Evolutionary conservation across 1,139 yeast genomes (phyloP).

Genomic region (Blastobotrys persicus): DNA sequence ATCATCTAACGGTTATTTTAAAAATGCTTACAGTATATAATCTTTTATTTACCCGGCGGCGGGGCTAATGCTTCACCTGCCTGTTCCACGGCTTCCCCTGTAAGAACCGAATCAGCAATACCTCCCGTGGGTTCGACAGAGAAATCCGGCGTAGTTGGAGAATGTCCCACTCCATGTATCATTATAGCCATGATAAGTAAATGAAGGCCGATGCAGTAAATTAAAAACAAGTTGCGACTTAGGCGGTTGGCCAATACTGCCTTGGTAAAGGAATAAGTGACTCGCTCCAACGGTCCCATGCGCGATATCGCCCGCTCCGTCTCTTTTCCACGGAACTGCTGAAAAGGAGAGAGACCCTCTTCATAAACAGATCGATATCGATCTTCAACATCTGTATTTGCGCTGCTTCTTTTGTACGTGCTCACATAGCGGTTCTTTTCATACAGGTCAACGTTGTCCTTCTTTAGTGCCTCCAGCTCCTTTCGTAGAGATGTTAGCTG

Average conservation of each 20-base stretch:
- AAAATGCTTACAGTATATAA: too few relatives aligned
- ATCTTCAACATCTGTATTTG: slow-evolving; percentile 47
- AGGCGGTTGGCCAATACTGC: slow-evolving; percentile 70
- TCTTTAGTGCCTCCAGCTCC: slow-evolving; percentile 61
- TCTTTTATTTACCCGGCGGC: neutral
- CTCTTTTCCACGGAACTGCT: slow-evolving; percentile 75
- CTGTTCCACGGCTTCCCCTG: neutral
- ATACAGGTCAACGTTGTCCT: slow-evolving; percentile 74
- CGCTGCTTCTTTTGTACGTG: slow-evolving; percentile 24
- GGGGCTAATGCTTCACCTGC: neutral
- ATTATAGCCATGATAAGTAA: slow-evolving; percentile 61
- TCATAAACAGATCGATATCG: slow-evolving; percentile 67
- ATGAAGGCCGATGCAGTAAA: slow-evolving; percentile 75
- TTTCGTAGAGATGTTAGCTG: slow-evolving; percentile 59
- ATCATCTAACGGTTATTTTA: too few relatives aligned
- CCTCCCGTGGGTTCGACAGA: neutral
- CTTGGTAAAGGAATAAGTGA: slow-evolving; percentile 72
- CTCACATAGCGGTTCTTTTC: slow-evolving; percentile 79
- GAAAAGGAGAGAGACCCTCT: slow-evolving; percentile 77
- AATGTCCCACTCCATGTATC: slow-evolving; percentile 17
- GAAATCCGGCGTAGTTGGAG: slow-evolving; percentile 5
- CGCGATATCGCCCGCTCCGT: slow-evolving; percentile 70
- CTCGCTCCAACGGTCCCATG: slow-evolving; percentile 73
- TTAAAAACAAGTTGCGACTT: slow-evolving; percentile 69
- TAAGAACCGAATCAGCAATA: neutral